These are phyloP conservation scores for Penicillium dipodomyicola DNA, from an alignment of 495 filamentous ascomycete species.

Conservation along the genomic window DNA sequence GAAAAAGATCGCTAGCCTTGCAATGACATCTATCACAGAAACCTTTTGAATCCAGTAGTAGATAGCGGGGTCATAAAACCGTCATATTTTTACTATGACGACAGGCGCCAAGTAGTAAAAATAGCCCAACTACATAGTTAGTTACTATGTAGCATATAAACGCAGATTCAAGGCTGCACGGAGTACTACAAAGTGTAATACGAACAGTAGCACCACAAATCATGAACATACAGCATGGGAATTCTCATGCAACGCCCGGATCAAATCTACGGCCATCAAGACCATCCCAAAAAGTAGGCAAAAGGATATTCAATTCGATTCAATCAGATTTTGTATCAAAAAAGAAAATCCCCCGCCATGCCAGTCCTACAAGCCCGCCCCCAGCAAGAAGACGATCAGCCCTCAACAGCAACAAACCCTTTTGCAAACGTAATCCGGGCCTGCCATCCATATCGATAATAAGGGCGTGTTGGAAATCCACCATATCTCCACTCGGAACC, in stretches of 20 bases:
- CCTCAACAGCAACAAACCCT: slow-evolving; percentile 1
- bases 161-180: not conserved
- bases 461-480: not conserved
- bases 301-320: slow-evolving; percentile 33
- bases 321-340: slow-evolving; percentile 33
- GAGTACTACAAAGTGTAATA: not conserved
- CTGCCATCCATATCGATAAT: not conserved
- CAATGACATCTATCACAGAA: not conserved
- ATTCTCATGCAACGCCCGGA: not conserved
- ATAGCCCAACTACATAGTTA: too few species aligned
- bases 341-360: slow-evolving; percentile 21
- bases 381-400: slow-evolving; percentile 9
- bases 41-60: not conserved
- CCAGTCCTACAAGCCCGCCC: slow-evolving; percentile 15
- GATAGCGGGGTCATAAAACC: not conserved
- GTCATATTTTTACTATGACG: slow-evolving; percentile 1
- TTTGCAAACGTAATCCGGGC: slow-evolving; percentile 5
- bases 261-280: not conserved
- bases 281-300: not conserved
- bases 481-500: slow-evolving; percentile 8
- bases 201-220: not conserved
- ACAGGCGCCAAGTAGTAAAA: not conserved
- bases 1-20: not conserved
- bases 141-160: not conserved
- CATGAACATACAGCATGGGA: slow-evolving; percentile 12